Conservation (phyloP, 768 basidiomycete species). For the Collybia sp. region DNA sequence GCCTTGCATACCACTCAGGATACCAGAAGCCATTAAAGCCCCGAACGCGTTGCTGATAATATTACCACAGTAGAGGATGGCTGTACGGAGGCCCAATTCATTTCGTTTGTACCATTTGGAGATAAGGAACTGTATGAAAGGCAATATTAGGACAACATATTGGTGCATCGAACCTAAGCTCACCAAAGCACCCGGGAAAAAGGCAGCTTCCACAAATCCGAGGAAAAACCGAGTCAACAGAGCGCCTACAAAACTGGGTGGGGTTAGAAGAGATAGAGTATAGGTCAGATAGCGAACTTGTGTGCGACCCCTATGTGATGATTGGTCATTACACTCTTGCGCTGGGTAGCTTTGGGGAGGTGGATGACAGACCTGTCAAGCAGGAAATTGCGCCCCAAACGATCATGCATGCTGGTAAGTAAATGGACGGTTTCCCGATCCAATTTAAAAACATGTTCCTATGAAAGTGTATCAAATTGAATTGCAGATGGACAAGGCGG, state of each 20-base stretch:
- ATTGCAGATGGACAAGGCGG: background rate
- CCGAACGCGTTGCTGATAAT: slow-evolving; percentile 87
- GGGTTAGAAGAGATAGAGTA: slow-evolving; percentile 2
- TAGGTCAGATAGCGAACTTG: slow-evolving; percentile 21
- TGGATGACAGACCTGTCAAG: slow-evolving; percentile 38
- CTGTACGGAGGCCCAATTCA: slow-evolving; percentile 73
- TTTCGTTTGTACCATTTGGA: slow-evolving; percentile 77
- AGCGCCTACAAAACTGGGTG: slow-evolving; percentile 59
- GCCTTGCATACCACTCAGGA: slow-evolving; percentile 73
- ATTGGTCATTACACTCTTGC: background rate
- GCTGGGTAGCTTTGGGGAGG: slow-evolving; percentile 1
- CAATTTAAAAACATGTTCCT: slow-evolving; percentile 77
- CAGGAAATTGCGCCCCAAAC: slow-evolving; percentile 66
- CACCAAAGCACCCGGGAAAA: slow-evolving; percentile 61
- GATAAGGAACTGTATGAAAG: slow-evolving; percentile 41
- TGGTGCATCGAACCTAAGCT: slow-evolving; percentile 4
- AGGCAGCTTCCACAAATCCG: slow-evolving; percentile 65
- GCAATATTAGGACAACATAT: background rate
- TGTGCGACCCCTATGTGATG: slow-evolving; percentile 29
- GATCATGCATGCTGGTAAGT: slow-evolving; percentile 64
- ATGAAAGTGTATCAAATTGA: slow-evolving; percentile 1
- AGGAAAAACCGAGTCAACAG: slow-evolving; percentile 76
- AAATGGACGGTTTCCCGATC: slow-evolving; percentile 64
- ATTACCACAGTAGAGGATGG: slow-evolving; percentile 69
- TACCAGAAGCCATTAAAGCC: slow-evolving; percentile 74